Evolutionary conservation across 2,329 filamentous ascomycete genomes (phyloP).

Genomic region (Penicillium glabrum): DNA sequence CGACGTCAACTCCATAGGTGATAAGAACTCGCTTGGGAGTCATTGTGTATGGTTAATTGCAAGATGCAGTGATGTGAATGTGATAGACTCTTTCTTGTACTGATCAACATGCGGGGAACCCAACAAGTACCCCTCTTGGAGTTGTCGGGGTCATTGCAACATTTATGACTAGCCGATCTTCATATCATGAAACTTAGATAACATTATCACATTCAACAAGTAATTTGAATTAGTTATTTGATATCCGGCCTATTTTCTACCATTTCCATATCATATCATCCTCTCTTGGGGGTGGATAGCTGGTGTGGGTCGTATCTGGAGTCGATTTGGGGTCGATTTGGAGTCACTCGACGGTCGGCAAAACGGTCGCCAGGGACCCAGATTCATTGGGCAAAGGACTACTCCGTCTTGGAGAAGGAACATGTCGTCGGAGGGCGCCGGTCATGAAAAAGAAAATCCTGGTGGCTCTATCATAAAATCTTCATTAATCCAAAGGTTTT

Average conservation of each 20-base stretch:
- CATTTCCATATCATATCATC: neutral
- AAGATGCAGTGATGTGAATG: neutral
- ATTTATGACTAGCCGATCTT: neutral
- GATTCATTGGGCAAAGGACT: neutral
- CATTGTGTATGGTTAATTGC: conserved; percentile 8
- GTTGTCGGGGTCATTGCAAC: conserved; percentile 6
- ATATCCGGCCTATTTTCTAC: neutral
- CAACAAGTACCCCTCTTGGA: conserved; percentile 2
- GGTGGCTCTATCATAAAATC: neutral
- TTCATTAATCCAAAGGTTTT: conserved; percentile 2
- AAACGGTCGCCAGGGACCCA: conserved; percentile 1
- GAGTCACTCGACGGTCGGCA: conserved; percentile 4
- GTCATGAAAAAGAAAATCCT: conserved; percentile 2
- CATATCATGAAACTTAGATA: neutral
- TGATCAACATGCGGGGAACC: conserved; percentile 15
- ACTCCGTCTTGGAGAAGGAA: neutral
- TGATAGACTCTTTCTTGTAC: conserved; percentile 3
- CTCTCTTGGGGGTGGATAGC: neutral
- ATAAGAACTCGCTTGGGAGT: conserved; percentile 29
- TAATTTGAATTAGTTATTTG: neutral
- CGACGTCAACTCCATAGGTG: conserved; percentile 34
- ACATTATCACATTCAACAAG: neutral
- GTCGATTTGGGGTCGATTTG: conserved; percentile 14
- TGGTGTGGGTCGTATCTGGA: conserved; percentile 1
- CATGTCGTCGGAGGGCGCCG: conserved; percentile 5